These are phyloP conservation scores for Barbarea vulgaris DNA, from an alignment of 345 rosid genomes.

Conservation along the genomic window DNA sequence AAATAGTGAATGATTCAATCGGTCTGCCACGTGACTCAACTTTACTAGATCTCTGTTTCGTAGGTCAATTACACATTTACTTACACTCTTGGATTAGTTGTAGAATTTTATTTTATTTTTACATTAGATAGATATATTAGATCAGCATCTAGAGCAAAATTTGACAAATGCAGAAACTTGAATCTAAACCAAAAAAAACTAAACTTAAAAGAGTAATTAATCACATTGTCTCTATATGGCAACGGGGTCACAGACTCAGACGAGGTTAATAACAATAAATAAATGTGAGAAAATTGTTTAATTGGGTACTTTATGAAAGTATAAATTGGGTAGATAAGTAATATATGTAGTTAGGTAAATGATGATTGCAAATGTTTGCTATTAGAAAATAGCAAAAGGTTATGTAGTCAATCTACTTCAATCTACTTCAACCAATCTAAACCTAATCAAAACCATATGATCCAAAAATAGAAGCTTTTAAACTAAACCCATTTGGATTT, in stretches of 20 bases:
- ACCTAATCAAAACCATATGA: constrained; percentile 10
- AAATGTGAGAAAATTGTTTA: neutral
- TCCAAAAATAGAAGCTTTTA: neutral
- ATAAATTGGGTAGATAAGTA: no score
- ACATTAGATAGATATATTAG: neutral
- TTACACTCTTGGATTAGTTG: neutral
- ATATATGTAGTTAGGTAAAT: neutral
- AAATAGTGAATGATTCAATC: constrained; percentile 28
- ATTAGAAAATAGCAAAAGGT: neutral
- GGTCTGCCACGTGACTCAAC: constrained; percentile 42
- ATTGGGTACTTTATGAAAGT: neutral
- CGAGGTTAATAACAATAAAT: neutral
- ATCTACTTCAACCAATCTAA: neutral
- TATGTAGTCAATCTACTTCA: no score
- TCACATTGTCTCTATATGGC: constrained; percentile 8
- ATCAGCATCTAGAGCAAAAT: constrained; percentile 18
- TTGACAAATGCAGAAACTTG: constrained; percentile 3
- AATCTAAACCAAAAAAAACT: neutral
- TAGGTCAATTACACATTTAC: neutral
- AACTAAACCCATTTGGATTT: neutral
- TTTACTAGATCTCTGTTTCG: neutral
- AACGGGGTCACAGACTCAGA: neutral
- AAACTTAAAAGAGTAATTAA: neutral
- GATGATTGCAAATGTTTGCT: neutral
- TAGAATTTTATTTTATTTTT: neutral